Evolutionary conservation across 352 stramenopile species (phyloP).

Genomic region (Pythium apleroticum): DNA sequence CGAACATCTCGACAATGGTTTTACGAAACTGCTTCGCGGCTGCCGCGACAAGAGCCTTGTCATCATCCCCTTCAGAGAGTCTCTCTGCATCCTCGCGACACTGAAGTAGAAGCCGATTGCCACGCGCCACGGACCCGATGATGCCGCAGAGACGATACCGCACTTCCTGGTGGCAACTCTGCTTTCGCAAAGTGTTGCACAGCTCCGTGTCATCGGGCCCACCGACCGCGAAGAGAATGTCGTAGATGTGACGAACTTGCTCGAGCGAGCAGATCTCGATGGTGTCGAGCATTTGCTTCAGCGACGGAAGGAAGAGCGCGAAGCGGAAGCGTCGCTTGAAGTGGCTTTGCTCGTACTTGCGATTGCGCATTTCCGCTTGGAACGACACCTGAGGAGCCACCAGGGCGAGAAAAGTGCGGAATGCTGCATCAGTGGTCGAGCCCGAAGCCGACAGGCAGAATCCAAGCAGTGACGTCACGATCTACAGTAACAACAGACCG

Average conservation of each 20-base stretch:
- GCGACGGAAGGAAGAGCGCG: constrained; percentile 35
- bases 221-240: constrained; percentile 52
- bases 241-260: constrained; percentile 52
- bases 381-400: constrained; percentile 34
- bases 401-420: constrained; percentile 39
- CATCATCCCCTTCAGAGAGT: background rate
- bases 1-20: constrained; percentile 32
- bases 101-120: constrained; percentile 33
- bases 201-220: constrained; percentile 49
- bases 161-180: constrained; percentile 53
- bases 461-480: constrained; percentile 37
- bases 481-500: constrained; percentile 23
- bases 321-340: constrained; percentile 31
- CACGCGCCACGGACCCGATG: constrained; percentile 39
- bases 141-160: constrained; percentile 53
- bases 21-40: constrained; percentile 26
- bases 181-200: constrained; percentile 52
- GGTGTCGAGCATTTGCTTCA: constrained; percentile 60
- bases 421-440: constrained; percentile 32
- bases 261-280: constrained; percentile 40
- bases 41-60: constrained; percentile 2
- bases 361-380: constrained; percentile 15
- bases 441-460: constrained; percentile 34
- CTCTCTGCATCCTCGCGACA: constrained; percentile 28
- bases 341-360: constrained; percentile 21